A percentile compares a stretch with the other conserved stretches of the same genome.
Evolutionary conservation across 495 filamentous ascomycete genomes (phyloP).

Genomic region (Talaromyces stipitatus): DNA sequence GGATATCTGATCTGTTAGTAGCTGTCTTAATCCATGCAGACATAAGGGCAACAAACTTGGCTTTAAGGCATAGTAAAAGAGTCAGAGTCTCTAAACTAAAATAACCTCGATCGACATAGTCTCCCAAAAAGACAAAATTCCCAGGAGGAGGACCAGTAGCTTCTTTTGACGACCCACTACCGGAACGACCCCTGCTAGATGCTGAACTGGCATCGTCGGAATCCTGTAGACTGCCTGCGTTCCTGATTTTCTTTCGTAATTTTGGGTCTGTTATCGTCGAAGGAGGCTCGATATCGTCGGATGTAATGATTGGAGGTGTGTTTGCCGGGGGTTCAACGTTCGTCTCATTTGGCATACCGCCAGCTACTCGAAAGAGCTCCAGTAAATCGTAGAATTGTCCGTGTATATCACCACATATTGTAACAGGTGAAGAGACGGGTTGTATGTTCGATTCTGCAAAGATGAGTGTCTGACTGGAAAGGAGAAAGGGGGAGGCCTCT

Average conservation of each 20-base stretch:
- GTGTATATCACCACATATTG: slow-evolving; percentile 96
- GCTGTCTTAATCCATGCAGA: neutral
- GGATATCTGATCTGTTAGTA: slow-evolving; percentile 58
- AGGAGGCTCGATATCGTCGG: slow-evolving; percentile 82
- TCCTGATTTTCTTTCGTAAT: slow-evolving; percentile 69
- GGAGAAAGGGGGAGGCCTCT: slow-evolving; percentile 10
- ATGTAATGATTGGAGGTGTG: slow-evolving; percentile 60
- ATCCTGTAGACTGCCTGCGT: slow-evolving; percentile 33
- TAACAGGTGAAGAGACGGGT: slow-evolving; percentile 92
- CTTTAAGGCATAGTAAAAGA: slow-evolving; percentile 90
- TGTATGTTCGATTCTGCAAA: slow-evolving; percentile 92
- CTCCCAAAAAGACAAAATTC: slow-evolving; percentile 93
- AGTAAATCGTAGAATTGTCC: slow-evolving; percentile 98
- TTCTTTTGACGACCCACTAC: slow-evolving; percentile 32
- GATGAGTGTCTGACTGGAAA: neutral
- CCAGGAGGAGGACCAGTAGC: slow-evolving; percentile 47
- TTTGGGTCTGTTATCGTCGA: slow-evolving; percentile 79
- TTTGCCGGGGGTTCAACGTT: slow-evolving; percentile 56
- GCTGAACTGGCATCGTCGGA: slow-evolving; percentile 29
- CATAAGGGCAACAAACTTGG: slow-evolving; percentile 59
- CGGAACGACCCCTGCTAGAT: slow-evolving; percentile 22
- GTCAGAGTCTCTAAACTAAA: slow-evolving; percentile 98
- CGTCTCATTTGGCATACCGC: slow-evolving; percentile 83
- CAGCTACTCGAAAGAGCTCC: slow-evolving; percentile 92
- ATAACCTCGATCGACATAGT: slow-evolving; percentile 96